Conservation (phyloP, 2,329 filamentous ascomycete genomes). For the Scorias spongiosa region DNA sequence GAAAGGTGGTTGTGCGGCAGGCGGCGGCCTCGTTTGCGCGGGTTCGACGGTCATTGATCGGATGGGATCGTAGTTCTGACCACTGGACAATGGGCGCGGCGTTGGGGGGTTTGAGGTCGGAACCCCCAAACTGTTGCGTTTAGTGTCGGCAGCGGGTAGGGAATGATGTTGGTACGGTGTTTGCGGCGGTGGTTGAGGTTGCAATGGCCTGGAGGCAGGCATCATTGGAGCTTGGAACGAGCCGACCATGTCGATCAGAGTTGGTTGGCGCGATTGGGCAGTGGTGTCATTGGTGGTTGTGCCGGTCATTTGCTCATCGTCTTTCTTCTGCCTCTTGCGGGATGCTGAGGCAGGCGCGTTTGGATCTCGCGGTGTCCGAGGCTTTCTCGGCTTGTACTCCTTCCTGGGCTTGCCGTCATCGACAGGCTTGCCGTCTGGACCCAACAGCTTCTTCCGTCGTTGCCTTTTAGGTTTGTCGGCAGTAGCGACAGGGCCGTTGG, state of each 20-base stretch:
- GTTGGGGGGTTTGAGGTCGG: slow-evolving; percentile 26
- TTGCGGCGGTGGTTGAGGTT: slow-evolving; percentile 9
- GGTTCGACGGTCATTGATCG: slow-evolving; percentile 37
- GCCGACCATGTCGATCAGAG: slow-evolving; percentile 26
- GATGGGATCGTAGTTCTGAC: slow-evolving; percentile 82
- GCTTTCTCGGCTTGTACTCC: slow-evolving; percentile 29
- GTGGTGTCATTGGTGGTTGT: slow-evolving; percentile 4
- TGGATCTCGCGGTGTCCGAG: slow-evolving; percentile 35
- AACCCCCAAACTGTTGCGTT: slow-evolving; percentile 21
- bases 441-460: slow-evolving; percentile 26
- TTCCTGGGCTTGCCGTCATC: slow-evolving; percentile 27
- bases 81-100: slow-evolving; percentile 45
- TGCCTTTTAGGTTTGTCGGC: slow-evolving; percentile 21
- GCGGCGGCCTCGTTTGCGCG: slow-evolving; percentile 9
- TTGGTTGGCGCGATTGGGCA: slow-evolving; percentile 21
- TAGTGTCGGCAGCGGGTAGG: slow-evolving; percentile 3
- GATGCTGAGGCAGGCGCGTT: slow-evolving; percentile 23
- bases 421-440: slow-evolving; percentile 18
- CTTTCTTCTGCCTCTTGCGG: slow-evolving; percentile 34
- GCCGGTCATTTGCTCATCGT: slow-evolving; percentile 16
- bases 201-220: not conserved
- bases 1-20: not conserved
- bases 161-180: slow-evolving; percentile 5
- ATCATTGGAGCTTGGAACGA: slow-evolving; percentile 12
- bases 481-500: slow-evolving; percentile 1